A percentile compares a stretch with the other conserved stretches of the same genome.
Evolutionary conservation across 2,329 filamentous ascomycete genomes (phyloP).

Genomic region (Cladosporium sp.): DNA sequence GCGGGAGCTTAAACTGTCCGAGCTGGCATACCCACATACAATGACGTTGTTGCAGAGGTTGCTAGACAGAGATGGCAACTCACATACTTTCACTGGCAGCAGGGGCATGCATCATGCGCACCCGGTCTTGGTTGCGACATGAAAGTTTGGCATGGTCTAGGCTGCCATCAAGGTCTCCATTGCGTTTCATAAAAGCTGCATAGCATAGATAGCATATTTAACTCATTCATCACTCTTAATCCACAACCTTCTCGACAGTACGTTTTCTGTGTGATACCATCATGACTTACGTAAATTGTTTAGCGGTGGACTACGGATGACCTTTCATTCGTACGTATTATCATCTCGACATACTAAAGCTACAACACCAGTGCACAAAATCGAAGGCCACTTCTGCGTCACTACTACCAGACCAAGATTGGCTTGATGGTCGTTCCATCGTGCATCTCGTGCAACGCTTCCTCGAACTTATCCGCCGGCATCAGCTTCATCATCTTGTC

Average conservation of each 20-base stretch:
- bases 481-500: constrained; percentile 51
- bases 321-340: neutral
- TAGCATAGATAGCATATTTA: neutral
- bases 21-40: neutral
- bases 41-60: neutral
- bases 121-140: neutral
- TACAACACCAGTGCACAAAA: neutral
- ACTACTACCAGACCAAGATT: constrained; percentile 43
- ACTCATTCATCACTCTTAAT: neutral
- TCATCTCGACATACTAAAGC: neutral
- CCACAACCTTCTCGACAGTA: neutral
- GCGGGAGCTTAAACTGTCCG: neutral
- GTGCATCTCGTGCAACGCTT: constrained; percentile 49
- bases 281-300: no score
- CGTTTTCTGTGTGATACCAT: neutral
- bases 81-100: neutral
- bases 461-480: constrained; percentile 45
- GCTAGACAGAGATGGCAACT: neutral
- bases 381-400: neutral
- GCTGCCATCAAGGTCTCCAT: neutral
- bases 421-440: constrained; percentile 45
- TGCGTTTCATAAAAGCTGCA: neutral
- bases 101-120: neutral
- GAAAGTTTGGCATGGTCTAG: neutral
- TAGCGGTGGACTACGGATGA: no score